Conservation (phyloP, 1,284 basidiomycete species). For the Butyriboletus appendiculatus region DNA sequence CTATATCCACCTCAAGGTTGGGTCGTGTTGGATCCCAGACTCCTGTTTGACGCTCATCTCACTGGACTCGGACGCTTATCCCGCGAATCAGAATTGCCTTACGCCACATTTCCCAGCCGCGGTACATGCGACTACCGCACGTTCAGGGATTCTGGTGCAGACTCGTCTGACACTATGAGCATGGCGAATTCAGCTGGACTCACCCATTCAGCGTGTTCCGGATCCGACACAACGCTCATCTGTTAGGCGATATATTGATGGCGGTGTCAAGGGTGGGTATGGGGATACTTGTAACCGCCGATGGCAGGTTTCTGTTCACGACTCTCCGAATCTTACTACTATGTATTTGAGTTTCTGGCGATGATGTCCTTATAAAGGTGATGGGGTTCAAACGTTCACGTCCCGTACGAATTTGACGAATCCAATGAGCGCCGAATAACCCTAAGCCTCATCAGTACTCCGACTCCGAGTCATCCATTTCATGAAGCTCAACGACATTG, state of each 20-base stretch:
- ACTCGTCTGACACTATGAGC: slow-evolving; percentile 1
- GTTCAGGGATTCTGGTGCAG: slow-evolving; percentile 13
- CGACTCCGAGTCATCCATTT: slow-evolving; percentile 8
- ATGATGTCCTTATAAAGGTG: background rate
- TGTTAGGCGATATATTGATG: background rate
- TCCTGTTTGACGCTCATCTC: slow-evolving; percentile 14
- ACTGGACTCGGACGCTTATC: background rate
- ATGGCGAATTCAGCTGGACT: background rate
- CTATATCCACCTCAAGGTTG: slow-evolving; percentile 26
- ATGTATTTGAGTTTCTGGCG: background rate
- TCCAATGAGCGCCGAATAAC: background rate
- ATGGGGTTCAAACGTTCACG: too few species aligned
- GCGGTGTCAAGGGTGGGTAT: background rate
- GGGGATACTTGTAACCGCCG: background rate
- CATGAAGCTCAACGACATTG: slow-evolving; percentile 17
- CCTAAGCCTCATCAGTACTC: background rate
- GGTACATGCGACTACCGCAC: slow-evolving; percentile 15
- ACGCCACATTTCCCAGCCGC: slow-evolving; percentile 3
- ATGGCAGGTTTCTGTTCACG: background rate
- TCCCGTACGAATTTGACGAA: too few species aligned
- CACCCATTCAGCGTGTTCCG: slow-evolving; percentile 18
- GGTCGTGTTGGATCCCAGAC: slow-evolving; percentile 7
- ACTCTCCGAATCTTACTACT: background rate
- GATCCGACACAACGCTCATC: background rate
- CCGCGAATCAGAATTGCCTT: background rate